Conservation (phyloP, 257 asterid species). For the Solanum ahanhuiri region DNA sequence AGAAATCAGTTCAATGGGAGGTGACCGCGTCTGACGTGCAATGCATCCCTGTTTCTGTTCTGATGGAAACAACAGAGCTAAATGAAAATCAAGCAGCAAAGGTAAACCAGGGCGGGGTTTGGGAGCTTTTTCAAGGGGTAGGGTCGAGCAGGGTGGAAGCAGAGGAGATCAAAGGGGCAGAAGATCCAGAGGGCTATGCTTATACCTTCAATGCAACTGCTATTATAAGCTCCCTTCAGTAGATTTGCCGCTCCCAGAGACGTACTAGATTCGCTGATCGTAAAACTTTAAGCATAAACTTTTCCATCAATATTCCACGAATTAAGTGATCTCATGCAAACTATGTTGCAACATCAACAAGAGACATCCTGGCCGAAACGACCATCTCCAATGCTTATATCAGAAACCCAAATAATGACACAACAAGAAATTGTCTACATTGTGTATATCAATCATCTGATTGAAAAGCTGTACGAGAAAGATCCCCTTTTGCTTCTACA, state of each 20-base stretch:
- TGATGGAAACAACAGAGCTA: conserved; percentile 3
- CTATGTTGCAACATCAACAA: conserved; percentile 2
- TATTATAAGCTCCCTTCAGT: neutral
- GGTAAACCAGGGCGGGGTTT: neutral
- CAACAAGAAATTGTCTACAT: neutral
- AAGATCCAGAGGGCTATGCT: neutral
- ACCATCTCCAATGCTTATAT: conserved; percentile 1
- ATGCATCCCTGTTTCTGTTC: conserved; percentile 1
- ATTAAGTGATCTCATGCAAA: conserved; percentile 1
- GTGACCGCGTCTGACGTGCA: neutral
- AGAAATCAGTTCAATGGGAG: neutral
- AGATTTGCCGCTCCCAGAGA: neutral
- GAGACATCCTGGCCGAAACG: neutral
- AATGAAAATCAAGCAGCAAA: conserved; percentile 5
- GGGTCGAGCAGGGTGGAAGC: neutral
- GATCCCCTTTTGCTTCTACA: conserved; percentile 4
- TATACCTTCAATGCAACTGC: neutral
- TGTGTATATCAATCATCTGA: neutral
- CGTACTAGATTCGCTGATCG: neutral
- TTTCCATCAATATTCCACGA: neutral
- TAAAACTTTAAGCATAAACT: neutral
- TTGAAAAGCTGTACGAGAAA: neutral
- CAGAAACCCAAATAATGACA: neutral
- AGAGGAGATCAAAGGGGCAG: neutral
- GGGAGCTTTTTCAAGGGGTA: neutral